Evolutionary conservation across 1,284 basidiomycete species (phyloP).

Genomic region (Sporisorium iseilematis-ciliati): DNA sequence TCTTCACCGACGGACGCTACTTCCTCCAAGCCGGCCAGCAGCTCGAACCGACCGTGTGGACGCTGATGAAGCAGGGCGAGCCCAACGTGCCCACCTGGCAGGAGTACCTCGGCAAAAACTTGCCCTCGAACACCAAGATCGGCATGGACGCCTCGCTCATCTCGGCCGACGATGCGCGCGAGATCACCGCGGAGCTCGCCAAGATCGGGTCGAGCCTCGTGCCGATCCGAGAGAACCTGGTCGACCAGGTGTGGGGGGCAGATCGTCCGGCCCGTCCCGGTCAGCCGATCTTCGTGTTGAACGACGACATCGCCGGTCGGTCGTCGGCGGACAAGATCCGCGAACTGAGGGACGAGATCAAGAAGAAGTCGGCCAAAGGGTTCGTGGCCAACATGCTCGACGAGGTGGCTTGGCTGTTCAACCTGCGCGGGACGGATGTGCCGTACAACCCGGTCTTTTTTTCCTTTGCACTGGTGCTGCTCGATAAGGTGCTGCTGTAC

Average conservation of each 20-base stretch:
- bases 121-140: slow-evolving; percentile 51
- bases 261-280: slow-evolving; percentile 79
- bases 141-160: slow-evolving; percentile 66
- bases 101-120: slow-evolving; percentile 59
- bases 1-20: slow-evolving; percentile 95
- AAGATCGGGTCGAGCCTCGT: slow-evolving; percentile 52
- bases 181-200: slow-evolving; percentile 48
- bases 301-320: slow-evolving; percentile 77
- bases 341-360: slow-evolving; percentile 61
- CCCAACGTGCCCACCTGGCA: slow-evolving; percentile 88
- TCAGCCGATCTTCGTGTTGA: slow-evolving; percentile 79
- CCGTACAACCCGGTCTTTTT: slow-evolving; percentile 95
- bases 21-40: slow-evolving; percentile 92
- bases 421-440: slow-evolving; percentile 91
- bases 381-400: slow-evolving; percentile 68
- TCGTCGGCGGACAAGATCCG: slow-evolving; percentile 54
- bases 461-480: slow-evolving; percentile 85
- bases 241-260: slow-evolving; percentile 86
- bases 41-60: slow-evolving; percentile 86
- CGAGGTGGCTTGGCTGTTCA: slow-evolving; percentile 80
- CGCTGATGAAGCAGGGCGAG: slow-evolving; percentile 84
- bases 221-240: slow-evolving; percentile 78
- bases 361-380: slow-evolving; percentile 55
- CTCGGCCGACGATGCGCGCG: slow-evolving; percentile 66
- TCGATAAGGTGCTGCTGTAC: slow-evolving; percentile 78